Evolutionary conservation across 371 early-diverging fungal species (phyloP), one percentile per base, ranked within the genome.

Genomic region (Saksenaea oblongispora): DNA sequence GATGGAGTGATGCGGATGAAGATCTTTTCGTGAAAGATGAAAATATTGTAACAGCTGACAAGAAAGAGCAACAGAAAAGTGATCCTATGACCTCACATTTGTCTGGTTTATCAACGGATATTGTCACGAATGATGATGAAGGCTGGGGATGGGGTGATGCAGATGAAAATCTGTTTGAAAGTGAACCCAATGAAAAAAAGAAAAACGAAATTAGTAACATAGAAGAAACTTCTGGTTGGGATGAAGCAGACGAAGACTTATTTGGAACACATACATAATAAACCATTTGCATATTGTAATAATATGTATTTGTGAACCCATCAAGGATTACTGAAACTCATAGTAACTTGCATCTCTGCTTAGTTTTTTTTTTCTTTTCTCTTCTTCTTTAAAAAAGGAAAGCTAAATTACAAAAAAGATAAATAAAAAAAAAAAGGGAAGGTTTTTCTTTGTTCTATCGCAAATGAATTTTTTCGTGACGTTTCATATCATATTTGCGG

Each of bases 401-500:
- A 31, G 7, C 31, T 31, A 31, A 31, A 31, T 31, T 31, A 31
- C 31, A 31, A 31, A 31, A 31, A 7, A 31, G 31, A 31, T 4
- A 31, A 31, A 31, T 17, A 24, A 11, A 14, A 24, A 54, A 54
- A 1, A 54, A 54, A n/a, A n/a, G n/a, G n/a, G n/a, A n/a, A n/a
- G n/a, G n/a, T n/a, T n/a, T n/a, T n/a, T n/a, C n/a, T n/a, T 22
- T 22, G 11, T 42, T 56, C 13, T 65, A 54, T 69, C 64, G 57
- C 28, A 34, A 39, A 24, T 73, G 73, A 44, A 73, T 73, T 54
- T 73, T 73, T 70, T 73, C 73, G 63, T 73, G 73, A 3, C 73
- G 66, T 42, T 70, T 73, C 70, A 70, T 70, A 36, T 73, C 73
- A 37, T 73, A 73, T 62, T 73, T 73, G 44, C 73, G 56, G 24